These are phyloP conservation scores for Aspergillus floridensis DNA, from an alignment of 2,329 filamentous ascomycete genomes.

Conservation along the genomic window DNA sequence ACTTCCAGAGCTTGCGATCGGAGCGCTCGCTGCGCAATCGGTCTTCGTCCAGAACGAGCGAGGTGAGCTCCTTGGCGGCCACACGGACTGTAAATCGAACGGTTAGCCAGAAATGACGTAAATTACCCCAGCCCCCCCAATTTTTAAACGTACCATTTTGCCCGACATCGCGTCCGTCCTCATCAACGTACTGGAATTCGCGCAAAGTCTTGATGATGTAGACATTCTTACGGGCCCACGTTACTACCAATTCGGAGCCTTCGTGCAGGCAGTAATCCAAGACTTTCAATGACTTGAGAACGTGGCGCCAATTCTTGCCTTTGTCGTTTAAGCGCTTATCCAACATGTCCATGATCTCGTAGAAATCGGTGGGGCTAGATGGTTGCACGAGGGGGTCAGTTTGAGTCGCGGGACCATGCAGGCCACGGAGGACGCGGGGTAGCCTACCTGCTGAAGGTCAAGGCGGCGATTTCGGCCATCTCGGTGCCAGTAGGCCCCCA, in stretches of 20 bases:
- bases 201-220: conserved; percentile 98
- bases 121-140: background rate
- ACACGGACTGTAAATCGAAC: conserved; percentile 67
- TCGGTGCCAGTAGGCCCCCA: conserved; percentile 98
- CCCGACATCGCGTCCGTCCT: conserved; percentile 91
- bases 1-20: conserved; percentile 95
- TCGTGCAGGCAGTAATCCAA: conserved; percentile 97
- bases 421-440: background rate
- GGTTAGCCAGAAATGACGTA: conserved; percentile 2
- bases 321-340: conserved; percentile 99
- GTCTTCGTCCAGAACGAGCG: conserved; percentile 90
- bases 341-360: conserved; percentile 99
- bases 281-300: conserved; percentile 95
- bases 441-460: conserved; percentile 94
- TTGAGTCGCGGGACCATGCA: background rate
- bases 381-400: conserved; percentile 1
- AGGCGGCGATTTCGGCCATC: conserved; percentile 97
- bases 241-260: conserved; percentile 92
- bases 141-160: conserved; percentile 73
- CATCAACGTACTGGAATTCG: conserved; percentile 95
- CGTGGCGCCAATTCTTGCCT: conserved; percentile 99
- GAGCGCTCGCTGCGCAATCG: conserved; percentile 83
- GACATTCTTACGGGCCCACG: conserved; percentile 95
- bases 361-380: conserved; percentile 86
- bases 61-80: conserved; percentile 91